These are phyloP conservation scores for Sporopachydermia quercuum DNA, from an alignment of 805 yeast species.

Conservation along the genomic window DNA sequence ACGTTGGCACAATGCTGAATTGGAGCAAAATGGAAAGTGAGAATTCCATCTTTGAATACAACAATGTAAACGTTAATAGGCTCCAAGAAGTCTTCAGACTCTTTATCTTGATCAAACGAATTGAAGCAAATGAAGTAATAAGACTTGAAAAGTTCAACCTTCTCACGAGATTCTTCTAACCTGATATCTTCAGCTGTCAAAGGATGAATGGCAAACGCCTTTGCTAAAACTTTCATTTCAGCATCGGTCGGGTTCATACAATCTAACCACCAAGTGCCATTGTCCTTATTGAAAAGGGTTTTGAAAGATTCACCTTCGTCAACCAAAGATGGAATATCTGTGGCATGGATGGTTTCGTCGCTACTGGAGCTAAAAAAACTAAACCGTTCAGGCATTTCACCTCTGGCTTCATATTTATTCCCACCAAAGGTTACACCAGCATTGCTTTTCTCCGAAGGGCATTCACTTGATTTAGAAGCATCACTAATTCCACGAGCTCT, in stretches of 20 bases:
- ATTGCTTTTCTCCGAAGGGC: background rate
- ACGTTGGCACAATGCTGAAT: slow-evolving; percentile 46
- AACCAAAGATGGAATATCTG: slow-evolving; percentile 69
- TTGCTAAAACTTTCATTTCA: slow-evolving; percentile 84
- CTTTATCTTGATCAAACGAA: slow-evolving; percentile 79
- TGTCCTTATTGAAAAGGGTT: slow-evolving; percentile 54
- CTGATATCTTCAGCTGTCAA: slow-evolving; percentile 95
- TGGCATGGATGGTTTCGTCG: slow-evolving; percentile 81
- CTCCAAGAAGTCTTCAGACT: slow-evolving; percentile 63
- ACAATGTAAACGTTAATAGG: slow-evolving; percentile 48
- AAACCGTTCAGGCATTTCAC: slow-evolving; percentile 55
- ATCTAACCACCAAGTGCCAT: slow-evolving; percentile 92
- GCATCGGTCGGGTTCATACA: slow-evolving; percentile 88
- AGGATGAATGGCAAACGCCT: slow-evolving; percentile 95
- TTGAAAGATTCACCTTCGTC: slow-evolving; percentile 46
- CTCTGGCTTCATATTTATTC: slow-evolving; percentile 3
- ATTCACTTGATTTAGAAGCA: background rate
- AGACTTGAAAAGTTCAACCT: slow-evolving; percentile 79
- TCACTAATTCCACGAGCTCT: background rate
- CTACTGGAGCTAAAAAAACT: slow-evolving; percentile 69
- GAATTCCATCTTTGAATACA: slow-evolving; percentile 43
- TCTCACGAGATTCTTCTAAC: slow-evolving; percentile 93
- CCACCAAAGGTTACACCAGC: slow-evolving; percentile 24
- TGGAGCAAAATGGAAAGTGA: slow-evolving; percentile 46
- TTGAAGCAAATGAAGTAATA: slow-evolving; percentile 96